phyloP scores from a whole-genome alignment of 2,329 filamentous ascomycete genomes.

The Fusarium zealandicum region DNA sequence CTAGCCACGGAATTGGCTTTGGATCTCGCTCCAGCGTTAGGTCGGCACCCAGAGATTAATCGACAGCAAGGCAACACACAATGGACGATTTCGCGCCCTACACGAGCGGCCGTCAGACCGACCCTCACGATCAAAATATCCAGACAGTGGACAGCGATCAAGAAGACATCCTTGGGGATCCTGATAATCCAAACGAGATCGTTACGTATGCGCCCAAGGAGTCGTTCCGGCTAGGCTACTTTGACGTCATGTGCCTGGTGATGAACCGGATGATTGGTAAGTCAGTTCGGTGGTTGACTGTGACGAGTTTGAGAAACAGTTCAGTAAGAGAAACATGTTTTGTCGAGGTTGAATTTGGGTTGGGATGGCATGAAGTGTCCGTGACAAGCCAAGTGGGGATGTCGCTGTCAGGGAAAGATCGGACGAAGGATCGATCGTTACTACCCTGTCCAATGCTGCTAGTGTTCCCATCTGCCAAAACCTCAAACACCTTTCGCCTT shows the following conservation, averaged over 20 bases:
- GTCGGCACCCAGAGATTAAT: not conserved
- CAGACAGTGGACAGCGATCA: constrained; percentile 31
- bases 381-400: constrained; percentile 35
- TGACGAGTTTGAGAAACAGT: not conserved
- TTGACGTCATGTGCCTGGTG: constrained; percentile 48
- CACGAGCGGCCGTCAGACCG: constrained; percentile 9
- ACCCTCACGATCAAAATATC: constrained; percentile 9
- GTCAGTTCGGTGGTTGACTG: constrained; percentile 6
- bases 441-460: constrained; percentile 18
- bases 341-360: constrained; percentile 37
- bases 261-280: constrained; percentile 50
- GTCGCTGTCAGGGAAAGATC: constrained; percentile 12
- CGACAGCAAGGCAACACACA: constrained; percentile 1
- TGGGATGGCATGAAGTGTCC: constrained; percentile 4
- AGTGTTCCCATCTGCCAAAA: constrained; percentile 30
- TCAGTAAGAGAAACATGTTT: not conserved
- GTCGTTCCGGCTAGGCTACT: constrained; percentile 46
- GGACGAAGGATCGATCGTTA: constrained; percentile 14
- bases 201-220: constrained; percentile 46
- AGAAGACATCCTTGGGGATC: constrained; percentile 16
- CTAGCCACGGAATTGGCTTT: constrained; percentile 1
- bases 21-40: not conserved
- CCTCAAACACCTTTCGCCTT: not conserved
- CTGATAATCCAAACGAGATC: constrained; percentile 40
- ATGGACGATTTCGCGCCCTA: constrained; percentile 44